Base-by-base conservation (phyloP, 306 rosid genomes). In the Corylus avellana region DNA sequence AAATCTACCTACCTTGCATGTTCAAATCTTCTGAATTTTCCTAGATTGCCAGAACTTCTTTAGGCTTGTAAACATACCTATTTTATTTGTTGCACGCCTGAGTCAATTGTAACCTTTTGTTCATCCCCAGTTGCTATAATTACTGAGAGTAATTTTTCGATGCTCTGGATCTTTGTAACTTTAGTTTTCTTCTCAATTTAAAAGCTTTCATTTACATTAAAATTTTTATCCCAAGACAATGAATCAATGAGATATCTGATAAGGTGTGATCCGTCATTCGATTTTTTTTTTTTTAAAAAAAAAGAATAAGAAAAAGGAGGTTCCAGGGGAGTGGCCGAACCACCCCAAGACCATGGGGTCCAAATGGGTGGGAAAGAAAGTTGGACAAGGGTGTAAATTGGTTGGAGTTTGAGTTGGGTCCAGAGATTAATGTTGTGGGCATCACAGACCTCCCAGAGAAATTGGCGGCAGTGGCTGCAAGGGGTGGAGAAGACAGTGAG, bases 391-490 rank as follows among this genome's bases (percentile, higher is more conserved):
- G 84, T 2, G 70, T 78, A 85, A 86, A 87, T 42, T 77, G 9
- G 27, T 76, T 69, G 3, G 49, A 11, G 0, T 80, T 77, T 8
- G 81, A 51, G 7, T 14, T 72, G 37, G 51, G 20, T 3, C 86
- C 78, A 0, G 90, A 84, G 59, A 93, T 80, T 16, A 94, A 91
- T 76, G 5, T 90, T 85, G 3, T 63, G 55, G 1, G 98, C 89
- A 12, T 72, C 55, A 12, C 97, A 93, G 62, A 94, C 80, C 82
- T 94, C 97, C 22, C 91, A 96, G 82, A 90, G 63, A 81, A 94
- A 94, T 67, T 95, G 97, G 49, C 97, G 97, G 87, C 97, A 92
- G 86, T 92, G 97, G 77, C 98, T 97, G 46, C 98, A 95, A 4
- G 98, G 98, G 8, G 98, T 92, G 77, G 96, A 84, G 76, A 97